Conservation (phyloP, 805 yeast genomes). For the Ogataea populi-albae region DNA sequence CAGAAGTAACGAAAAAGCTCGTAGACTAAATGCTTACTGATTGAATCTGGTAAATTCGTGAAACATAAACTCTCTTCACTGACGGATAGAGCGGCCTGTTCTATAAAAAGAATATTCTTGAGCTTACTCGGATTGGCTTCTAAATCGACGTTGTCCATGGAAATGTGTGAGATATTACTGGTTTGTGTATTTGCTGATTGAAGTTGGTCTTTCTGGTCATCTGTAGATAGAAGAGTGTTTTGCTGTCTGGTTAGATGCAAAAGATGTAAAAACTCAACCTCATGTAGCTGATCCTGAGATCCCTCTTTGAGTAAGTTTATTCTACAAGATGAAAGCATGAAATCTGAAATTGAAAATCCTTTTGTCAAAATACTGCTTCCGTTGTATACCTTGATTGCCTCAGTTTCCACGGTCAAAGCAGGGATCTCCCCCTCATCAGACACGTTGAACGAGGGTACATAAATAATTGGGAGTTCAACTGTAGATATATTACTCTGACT, state of each 20-base stretch:
- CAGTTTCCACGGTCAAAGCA: neutral
- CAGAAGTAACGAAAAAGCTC: constrained; percentile 13
- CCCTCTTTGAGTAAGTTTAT: neutral
- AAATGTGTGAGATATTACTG: no score
- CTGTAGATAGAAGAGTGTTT: no score
- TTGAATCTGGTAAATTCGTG: constrained; percentile 13
- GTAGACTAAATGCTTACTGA: constrained; percentile 11
- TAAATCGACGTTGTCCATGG: constrained; percentile 9
- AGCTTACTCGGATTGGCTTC: constrained; percentile 7
- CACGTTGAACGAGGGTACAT: constrained; percentile 1
- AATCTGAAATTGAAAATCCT: constrained; percentile 1
- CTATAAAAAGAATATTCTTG: constrained; percentile 14
- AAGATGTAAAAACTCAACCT: neutral
- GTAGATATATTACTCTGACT: neutral
- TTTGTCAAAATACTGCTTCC: neutral
- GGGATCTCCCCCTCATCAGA: neutral
- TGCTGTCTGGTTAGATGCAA: neutral
- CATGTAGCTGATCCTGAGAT: neutral
- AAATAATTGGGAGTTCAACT: constrained; percentile 3
- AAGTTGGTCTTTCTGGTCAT: no score
- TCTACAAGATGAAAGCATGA: constrained; percentile 1
- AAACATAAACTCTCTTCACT: constrained; percentile 5
- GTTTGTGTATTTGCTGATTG: no score
- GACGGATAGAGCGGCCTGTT: constrained; percentile 14
- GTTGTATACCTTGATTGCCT: constrained; percentile 4